Evolutionary conservation across 805 yeast genomes (phyloP).

Genomic region (Lipomyces sp.): DNA sequence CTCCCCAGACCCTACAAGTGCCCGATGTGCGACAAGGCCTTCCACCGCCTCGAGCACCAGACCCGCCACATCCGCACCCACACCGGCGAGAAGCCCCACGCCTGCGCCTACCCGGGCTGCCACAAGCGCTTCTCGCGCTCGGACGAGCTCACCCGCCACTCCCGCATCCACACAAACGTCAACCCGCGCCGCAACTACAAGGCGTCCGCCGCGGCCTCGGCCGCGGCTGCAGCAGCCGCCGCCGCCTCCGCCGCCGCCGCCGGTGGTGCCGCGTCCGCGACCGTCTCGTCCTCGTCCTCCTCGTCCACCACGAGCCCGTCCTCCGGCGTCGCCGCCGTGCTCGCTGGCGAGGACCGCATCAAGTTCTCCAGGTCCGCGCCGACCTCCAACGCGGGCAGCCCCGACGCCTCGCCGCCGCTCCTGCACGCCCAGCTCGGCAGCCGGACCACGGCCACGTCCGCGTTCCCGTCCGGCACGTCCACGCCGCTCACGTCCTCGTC

Average conservation of each 20-base stretch:
- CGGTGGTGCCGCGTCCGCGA: slow-evolving; percentile 7
- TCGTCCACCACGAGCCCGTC: background rate
- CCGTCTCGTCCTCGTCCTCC: slow-evolving; percentile 8
- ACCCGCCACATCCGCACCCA: slow-evolving; percentile 89
- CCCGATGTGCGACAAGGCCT: slow-evolving; percentile 78
- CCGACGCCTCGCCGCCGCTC: slow-evolving; percentile 25
- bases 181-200: slow-evolving; percentile 35
- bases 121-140: slow-evolving; percentile 71
- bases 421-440: slow-evolving; percentile 11
- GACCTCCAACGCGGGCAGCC: slow-evolving; percentile 21
- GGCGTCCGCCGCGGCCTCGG: slow-evolving; percentile 1
- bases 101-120: slow-evolving; percentile 82
- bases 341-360: background rate
- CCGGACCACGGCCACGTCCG: background rate
- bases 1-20: slow-evolving; percentile 74
- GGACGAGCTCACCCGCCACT: slow-evolving; percentile 84
- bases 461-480: slow-evolving; percentile 11
- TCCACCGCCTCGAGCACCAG: slow-evolving; percentile 85
- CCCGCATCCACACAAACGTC: slow-evolving; percentile 62
- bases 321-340: background rate
- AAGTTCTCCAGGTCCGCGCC: slow-evolving; percentile 7
- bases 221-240: background rate
- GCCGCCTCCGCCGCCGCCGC: slow-evolving; percentile 16
- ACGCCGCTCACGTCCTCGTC: slow-evolving; percentile 6
- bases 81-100: slow-evolving; percentile 90